phyloP scores from a whole-genome alignment of 2,329 filamentous ascomycete species.

The Aureobasidium leucospermi region DNA sequence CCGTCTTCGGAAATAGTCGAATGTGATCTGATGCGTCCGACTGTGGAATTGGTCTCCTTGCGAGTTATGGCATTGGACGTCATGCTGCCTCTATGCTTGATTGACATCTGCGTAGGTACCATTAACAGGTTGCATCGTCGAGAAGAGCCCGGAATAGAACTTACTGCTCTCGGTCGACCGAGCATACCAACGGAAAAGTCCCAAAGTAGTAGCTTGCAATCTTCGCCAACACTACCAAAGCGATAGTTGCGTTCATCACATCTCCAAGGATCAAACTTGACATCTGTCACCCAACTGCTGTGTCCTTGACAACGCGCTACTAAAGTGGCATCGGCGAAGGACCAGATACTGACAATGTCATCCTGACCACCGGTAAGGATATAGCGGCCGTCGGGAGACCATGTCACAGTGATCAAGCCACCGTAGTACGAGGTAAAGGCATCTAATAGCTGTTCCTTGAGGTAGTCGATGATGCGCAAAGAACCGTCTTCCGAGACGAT shows the following conservation, averaged over 20 bases:
- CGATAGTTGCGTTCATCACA: constrained; percentile 94
- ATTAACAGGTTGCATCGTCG: neutral
- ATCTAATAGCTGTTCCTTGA: constrained; percentile 81
- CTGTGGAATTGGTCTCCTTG: constrained; percentile 44
- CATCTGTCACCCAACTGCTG: constrained; percentile 87
- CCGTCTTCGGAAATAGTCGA: constrained; percentile 52
- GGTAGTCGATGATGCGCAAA: constrained; percentile 82
- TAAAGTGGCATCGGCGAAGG: constrained; percentile 70
- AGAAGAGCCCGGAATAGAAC: constrained; percentile 28
- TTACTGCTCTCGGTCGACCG: constrained; percentile 75
- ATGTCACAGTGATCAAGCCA: constrained; percentile 85
- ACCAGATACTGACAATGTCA: constrained; percentile 95
- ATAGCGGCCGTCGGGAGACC: constrained; percentile 96
- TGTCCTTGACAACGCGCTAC: constrained; percentile 92
- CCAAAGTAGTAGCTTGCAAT: constrained; percentile 85
- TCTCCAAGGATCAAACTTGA: constrained; percentile 94
- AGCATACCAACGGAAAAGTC: constrained; percentile 98
- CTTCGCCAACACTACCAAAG: constrained; percentile 92
- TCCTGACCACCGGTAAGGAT: constrained; percentile 93
- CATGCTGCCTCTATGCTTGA: constrained; percentile 49
- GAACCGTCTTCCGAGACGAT: constrained; percentile 88
- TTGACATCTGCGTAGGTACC: constrained; percentile 29
- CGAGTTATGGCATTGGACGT: constrained; percentile 53
- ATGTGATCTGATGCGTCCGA: constrained; percentile 60
- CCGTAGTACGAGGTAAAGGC: constrained; percentile 90